These are phyloP conservation scores for Podila epigama DNA, from an alignment of 192 early-diverging fungal species.

Conservation along the genomic window DNA sequence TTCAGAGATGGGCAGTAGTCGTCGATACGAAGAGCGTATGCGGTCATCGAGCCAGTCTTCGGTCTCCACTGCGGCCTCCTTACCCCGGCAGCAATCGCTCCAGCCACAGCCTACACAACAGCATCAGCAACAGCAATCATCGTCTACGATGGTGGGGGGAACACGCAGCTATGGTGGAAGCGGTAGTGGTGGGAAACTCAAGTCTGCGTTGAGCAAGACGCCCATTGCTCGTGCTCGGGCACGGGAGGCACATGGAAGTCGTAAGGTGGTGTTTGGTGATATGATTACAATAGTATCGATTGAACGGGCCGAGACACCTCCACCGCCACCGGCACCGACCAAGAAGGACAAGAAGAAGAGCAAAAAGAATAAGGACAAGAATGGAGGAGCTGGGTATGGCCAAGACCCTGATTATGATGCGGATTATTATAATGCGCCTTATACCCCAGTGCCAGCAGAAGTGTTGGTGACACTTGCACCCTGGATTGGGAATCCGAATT, in stretches of 20 bases:
- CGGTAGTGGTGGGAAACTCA: conserved; percentile 3
- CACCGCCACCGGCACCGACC: conserved; percentile 10
- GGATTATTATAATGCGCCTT: conserved; percentile 25
- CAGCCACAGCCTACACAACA: neutral
- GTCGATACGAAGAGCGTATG: neutral
- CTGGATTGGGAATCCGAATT: conserved; percentile 47
- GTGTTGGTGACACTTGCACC: conserved; percentile 29
- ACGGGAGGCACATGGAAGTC: conserved; percentile 6
- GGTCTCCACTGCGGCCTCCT: neutral
- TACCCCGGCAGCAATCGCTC: neutral
- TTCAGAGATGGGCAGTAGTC: neutral
- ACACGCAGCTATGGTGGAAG: no score
- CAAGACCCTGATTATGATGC: conserved; percentile 32
- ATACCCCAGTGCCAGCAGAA: conserved; percentile 30
- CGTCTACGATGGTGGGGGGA: no score
- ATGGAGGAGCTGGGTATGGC: conserved; percentile 8
- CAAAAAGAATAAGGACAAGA: conserved; percentile 17
- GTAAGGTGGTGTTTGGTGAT: conserved; percentile 33
- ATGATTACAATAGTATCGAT: conserved; percentile 41
- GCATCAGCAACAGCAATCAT: neutral
- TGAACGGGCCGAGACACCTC: conserved; percentile 12
- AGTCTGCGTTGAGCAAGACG: conserved; percentile 22
- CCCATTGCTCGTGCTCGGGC: conserved; percentile 19
- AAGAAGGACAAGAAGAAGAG: conserved; percentile 27
- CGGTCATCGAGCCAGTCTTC: neutral